These are phyloP conservation scores for Melastoma candidum DNA, from an alignment of 441 rosid species.

Conservation along the genomic window DNA sequence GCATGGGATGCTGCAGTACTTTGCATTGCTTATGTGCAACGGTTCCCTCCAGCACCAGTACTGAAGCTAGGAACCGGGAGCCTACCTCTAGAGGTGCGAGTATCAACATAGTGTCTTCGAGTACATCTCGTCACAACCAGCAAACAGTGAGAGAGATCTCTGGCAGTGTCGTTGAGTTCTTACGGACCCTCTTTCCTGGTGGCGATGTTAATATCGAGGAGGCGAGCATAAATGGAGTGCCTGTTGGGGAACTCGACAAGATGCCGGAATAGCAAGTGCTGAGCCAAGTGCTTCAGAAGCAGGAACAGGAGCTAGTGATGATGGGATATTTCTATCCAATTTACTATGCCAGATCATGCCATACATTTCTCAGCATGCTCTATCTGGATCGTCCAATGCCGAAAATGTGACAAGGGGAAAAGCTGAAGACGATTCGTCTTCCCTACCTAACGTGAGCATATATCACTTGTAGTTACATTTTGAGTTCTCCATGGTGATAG, in stretches of 20 bases:
- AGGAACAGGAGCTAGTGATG: conserved; percentile 31
- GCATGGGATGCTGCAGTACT: not conserved
- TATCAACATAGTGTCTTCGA: conserved; percentile 29
- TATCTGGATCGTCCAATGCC: conserved; percentile 22
- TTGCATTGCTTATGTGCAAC: not conserved
- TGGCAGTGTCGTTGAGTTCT: conserved; percentile 33
- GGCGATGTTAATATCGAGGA: conserved; percentile 48
- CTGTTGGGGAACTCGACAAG: conserved; percentile 25
- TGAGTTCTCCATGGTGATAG: too few relatives aligned
- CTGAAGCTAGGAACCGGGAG: conserved; percentile 29
- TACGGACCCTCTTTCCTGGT: conserved; percentile 44
- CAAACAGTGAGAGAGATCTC: conserved; percentile 40
- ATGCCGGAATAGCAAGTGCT: conserved; percentile 19
- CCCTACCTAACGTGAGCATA: conserved; percentile 20
- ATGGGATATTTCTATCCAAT: conserved; percentile 54
- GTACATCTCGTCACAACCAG: conserved; percentile 29
- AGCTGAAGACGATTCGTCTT: conserved; percentile 21
- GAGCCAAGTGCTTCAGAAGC: conserved; percentile 17
- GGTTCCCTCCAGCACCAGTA: conserved; percentile 12
- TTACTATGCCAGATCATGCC: conserved; percentile 64
- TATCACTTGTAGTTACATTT: not conserved
- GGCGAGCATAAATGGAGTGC: conserved; percentile 21
- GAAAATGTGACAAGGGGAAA: conserved; percentile 15
- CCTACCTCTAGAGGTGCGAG: conserved; percentile 28
- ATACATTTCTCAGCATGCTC: conserved; percentile 28